Percentiles rank a stretch among this genome's conserved stretches.
Conservation (phyloP, 805 yeast genomes). For the Wickerhamomyces xylosicus region DNA sequence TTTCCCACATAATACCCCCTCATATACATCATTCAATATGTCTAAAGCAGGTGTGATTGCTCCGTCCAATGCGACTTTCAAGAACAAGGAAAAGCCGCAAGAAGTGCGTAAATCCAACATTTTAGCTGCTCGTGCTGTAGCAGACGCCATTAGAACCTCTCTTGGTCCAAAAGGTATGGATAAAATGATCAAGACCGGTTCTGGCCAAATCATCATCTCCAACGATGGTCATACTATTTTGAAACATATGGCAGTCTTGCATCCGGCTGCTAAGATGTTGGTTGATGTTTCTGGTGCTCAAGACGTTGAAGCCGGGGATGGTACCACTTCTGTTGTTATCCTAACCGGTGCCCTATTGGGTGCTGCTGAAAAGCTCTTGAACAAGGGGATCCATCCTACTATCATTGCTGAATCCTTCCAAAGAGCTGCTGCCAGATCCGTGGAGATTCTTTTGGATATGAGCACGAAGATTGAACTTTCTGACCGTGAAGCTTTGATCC, state of each 20-base stretch:
- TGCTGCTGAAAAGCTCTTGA: slow-evolving; percentile 86
- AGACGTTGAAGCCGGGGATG: slow-evolving; percentile 99
- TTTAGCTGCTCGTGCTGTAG: slow-evolving; percentile 98
- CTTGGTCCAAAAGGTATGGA: slow-evolving; percentile 99
- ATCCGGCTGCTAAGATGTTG: slow-evolving; percentile 98
- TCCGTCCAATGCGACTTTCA: slow-evolving; percentile 81
- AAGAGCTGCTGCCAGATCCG: slow-evolving; percentile 75
- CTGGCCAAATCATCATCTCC: slow-evolving; percentile 89
- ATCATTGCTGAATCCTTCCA: slow-evolving; percentile 92
- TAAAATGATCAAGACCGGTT: slow-evolving; percentile 92
- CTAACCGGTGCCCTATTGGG: slow-evolving; percentile 89
- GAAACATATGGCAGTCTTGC: slow-evolving; percentile 95
- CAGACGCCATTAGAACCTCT: slow-evolving; percentile 89
- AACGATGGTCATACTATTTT: slow-evolving; percentile 97
- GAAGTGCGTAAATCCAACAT: slow-evolving; percentile 96
- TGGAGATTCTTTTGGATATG: slow-evolving; percentile 77
- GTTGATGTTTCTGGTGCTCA: slow-evolving; percentile 97
- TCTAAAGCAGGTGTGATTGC: slow-evolving; percentile 6
- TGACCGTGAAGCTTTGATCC: slow-evolving; percentile 74
- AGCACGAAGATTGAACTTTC: slow-evolving; percentile 66
- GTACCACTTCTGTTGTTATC: slow-evolving; percentile 95
- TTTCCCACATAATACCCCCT: not conserved
- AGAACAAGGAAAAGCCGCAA: slow-evolving; percentile 93
- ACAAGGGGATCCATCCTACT: slow-evolving; percentile 92
- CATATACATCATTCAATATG: slow-evolving; percentile 4